phyloP scores from a whole-genome alignment of 1,139 yeast species.

The Pneumocystis wakefieldiae region DNA sequence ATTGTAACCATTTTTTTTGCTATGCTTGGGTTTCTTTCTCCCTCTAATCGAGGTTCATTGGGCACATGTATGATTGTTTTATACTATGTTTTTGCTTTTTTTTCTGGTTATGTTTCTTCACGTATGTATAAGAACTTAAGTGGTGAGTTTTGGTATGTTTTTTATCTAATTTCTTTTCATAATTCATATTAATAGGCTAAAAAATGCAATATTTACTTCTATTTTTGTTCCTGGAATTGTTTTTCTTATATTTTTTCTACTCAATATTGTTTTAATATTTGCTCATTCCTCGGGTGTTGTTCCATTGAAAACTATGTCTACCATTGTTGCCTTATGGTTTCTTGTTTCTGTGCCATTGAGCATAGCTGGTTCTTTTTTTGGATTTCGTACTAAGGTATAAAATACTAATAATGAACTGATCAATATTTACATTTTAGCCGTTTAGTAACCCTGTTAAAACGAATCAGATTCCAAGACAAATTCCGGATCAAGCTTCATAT shows the following conservation, averaged over 20 bases:
- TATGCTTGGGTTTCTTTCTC: slow-evolving; percentile 74
- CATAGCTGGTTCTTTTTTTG: slow-evolving; percentile 60
- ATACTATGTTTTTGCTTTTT: slow-evolving; percentile 61
- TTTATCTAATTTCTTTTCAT: background rate
- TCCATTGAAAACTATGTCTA: slow-evolving; percentile 79
- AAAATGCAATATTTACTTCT: slow-evolving; percentile 69
- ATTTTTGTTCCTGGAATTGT: slow-evolving; percentile 65
- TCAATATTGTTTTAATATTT: slow-evolving; percentile 69
- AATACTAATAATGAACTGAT: background rate
- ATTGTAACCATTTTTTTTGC: slow-evolving; percentile 67
- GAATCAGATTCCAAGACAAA: slow-evolving; percentile 88
- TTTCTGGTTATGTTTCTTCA: slow-evolving; percentile 80
- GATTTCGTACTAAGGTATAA: slow-evolving; percentile 36
- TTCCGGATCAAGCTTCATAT: slow-evolving; percentile 83
- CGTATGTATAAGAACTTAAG: slow-evolving; percentile 75
- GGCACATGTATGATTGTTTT: slow-evolving; percentile 78
- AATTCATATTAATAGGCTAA: background rate
- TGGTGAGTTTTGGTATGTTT: slow-evolving; percentile 76
- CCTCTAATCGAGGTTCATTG: slow-evolving; percentile 86
- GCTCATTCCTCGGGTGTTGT: slow-evolving; percentile 87
- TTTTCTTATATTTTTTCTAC: slow-evolving; percentile 45
- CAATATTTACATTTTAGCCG: slow-evolving; percentile 16
- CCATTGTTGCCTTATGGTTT: slow-evolving; percentile 73
- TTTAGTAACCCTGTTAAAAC: slow-evolving; percentile 1
- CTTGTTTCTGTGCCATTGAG: slow-evolving; percentile 73